Base-by-base conservation (phyloP, 2,329 filamentous ascomycete species). In the Trichophyton schoenleinii region DNA sequence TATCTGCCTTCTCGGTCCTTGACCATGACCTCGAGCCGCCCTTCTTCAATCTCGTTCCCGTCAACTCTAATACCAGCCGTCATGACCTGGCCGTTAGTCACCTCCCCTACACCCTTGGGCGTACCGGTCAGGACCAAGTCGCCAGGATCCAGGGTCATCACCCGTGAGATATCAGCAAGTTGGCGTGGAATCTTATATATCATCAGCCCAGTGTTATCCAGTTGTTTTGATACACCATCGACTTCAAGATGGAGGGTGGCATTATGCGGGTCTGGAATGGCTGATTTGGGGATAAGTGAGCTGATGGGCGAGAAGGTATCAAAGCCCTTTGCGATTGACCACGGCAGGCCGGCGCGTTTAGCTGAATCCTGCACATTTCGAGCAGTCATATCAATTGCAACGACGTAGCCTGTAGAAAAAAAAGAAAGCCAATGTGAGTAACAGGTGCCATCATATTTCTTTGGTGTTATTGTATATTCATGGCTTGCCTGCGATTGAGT, bases 111-210 rank as follows among this genome's bases (percentile, higher is more conserved):
- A 11, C 94, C 94, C 77, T 96, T 96, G 58, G 94, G 94, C 58
- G 94, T 99, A 18, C 94, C 94, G n/a, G 94, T 99, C 68, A 99
- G 78, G 57, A 99, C 85, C 70, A 99, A 86, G 74, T 99, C 94
- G 57, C 92, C 94, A 70, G 88, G 84, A 75, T 95, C 87, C 63
- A 99, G 80, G 7, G 90, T 91, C 91, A 97, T 96, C 62, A 97
- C 91, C 72, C 87, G 87, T 66, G 89, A 94, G 71, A 99, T 95
- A 77, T 96, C 91, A 69, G 87, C 88, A 70, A 99, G 74, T 65
- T 95, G 85, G 67, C 89, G 81, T 22, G 92, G 91, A 69, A 99
- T 94, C 62, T 83, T 82, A 80, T 95, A 96, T 63, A 99, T 82
- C 89, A 99, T 96, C 70, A 97, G 79, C 68, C 87, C 85, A n/a